Evolutionary conservation across 768 basidiomycete species (phyloP).

Genomic region (Suillus plorans): DNA sequence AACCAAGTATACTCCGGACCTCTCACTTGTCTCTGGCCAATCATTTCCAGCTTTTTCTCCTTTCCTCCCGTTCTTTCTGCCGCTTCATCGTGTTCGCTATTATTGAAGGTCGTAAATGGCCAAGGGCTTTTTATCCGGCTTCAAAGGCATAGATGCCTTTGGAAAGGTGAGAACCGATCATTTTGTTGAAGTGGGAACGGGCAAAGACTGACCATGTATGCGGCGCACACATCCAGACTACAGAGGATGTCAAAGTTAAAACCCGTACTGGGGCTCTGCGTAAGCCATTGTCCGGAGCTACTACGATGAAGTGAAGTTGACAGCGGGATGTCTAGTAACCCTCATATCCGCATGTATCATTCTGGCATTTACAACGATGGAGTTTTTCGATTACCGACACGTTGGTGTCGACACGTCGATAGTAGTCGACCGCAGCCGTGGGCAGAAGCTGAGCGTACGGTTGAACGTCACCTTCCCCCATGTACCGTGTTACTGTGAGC

Average conservation of each 20-base stretch:
- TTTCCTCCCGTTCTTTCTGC: conserved; percentile 12
- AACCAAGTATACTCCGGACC: not conserved
- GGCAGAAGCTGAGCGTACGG: conserved; percentile 89
- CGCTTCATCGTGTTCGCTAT: conserved; percentile 14
- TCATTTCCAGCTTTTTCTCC: conserved; percentile 10
- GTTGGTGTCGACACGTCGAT: conserved; percentile 88
- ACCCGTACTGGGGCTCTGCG: conserved; percentile 91
- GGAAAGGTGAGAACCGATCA: conserved; percentile 72
- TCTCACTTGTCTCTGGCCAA: not conserved
- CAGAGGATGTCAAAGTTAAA: conserved; percentile 99
- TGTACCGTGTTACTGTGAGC: conserved; percentile 96
- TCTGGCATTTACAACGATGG: conserved; percentile 85
- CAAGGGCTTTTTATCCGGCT: conserved; percentile 69
- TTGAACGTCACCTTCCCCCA: conserved; percentile 94
- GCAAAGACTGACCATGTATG: conserved; percentile 11
- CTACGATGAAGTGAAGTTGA: conserved; percentile 8
- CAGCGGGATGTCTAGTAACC: conserved; percentile 61
- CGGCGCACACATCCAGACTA: conserved; percentile 58
- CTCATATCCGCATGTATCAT: conserved; percentile 91
- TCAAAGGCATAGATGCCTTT: conserved; percentile 97
- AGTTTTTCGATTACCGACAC: conserved; percentile 93
- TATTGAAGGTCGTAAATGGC: conserved; percentile 50
- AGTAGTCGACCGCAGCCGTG: conserved; percentile 91
- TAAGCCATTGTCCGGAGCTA: conserved; percentile 38
- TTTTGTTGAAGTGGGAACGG: conserved; percentile 7